These are phyloP conservation scores for Xylaria venustula DNA, from an alignment of 495 filamentous ascomycete species.

Conservation along the genomic window DNA sequence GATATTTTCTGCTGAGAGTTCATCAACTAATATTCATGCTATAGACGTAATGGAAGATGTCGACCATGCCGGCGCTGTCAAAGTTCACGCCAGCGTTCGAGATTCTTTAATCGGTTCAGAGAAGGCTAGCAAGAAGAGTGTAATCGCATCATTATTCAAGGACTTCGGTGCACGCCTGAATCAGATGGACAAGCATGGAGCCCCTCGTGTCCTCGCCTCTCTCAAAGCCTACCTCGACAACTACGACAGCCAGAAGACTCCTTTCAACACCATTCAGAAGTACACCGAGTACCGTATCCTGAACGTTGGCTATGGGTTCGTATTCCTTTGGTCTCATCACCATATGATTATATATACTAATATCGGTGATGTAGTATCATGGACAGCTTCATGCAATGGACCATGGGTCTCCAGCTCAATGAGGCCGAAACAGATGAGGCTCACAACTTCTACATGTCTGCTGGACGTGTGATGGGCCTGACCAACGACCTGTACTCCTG, in stretches of 20 bases:
- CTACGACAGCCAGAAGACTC: constrained; percentile 18
- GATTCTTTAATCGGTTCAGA: constrained; percentile 5
- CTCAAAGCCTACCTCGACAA: constrained; percentile 15
- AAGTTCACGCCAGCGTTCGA: constrained; percentile 12
- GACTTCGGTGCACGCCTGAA: constrained; percentile 9
- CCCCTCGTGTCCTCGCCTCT: constrained; percentile 6
- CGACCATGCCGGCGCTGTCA: constrained; percentile 11
- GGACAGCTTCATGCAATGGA: constrained; percentile 19
- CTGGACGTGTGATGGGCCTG: constrained; percentile 14
- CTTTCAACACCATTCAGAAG: constrained; percentile 14
- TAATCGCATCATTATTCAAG: constrained; percentile 5
- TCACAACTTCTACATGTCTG: constrained; percentile 15
- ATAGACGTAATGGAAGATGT: constrained; percentile 17
- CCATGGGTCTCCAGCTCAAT: constrained; percentile 12
- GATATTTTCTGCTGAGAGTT: not conserved
- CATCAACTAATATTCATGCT: not conserved
- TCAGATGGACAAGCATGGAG: constrained; percentile 15
- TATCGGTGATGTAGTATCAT: constrained; percentile 4
- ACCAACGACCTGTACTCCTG: constrained; percentile 18
- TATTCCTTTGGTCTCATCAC: not conserved
- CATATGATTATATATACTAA: not conserved
- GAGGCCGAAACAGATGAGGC: constrained; percentile 14
- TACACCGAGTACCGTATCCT: constrained; percentile 17
- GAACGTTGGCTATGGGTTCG: constrained; percentile 16
- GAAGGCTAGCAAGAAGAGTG: constrained; percentile 8